phyloP scores from a whole-genome alignment of 768 basidiomycete genomes.

The Rhizopogon vesiculosus region DNA sequence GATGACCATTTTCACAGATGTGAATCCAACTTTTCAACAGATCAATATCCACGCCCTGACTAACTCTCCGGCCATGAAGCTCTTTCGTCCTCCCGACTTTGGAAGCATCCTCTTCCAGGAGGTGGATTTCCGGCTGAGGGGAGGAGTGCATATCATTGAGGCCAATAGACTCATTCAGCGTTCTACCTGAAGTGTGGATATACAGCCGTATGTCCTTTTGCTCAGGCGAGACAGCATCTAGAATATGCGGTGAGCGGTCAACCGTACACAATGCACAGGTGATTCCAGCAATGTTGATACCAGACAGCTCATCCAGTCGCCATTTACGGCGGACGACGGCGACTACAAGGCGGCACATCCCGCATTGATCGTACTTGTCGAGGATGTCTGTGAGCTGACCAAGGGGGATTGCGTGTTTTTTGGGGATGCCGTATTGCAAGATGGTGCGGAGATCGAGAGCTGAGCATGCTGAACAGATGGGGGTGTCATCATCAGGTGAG shows the following conservation, averaged over 20 bases:
- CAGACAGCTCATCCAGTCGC: neutral
- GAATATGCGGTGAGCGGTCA: no score
- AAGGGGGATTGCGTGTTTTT: neutral
- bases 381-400: neutral
- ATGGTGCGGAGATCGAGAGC: neutral
- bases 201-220: neutral
- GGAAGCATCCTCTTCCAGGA: neutral
- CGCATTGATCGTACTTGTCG: neutral
- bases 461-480: slow-evolving; percentile 1
- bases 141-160: neutral
- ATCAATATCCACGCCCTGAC: neutral
- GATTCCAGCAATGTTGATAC: neutral
- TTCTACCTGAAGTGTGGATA: neutral
- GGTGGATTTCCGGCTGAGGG: neutral
- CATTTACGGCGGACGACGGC: neutral
- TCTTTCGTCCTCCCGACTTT: neutral
- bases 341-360: neutral
- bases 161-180: neutral
- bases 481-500: no score
- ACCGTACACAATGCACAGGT: neutral
- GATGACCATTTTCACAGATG: neutral
- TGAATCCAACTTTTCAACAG: slow-evolving; percentile 2
- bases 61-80: slow-evolving; percentile 1
- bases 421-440: neutral
- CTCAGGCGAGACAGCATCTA: no score